Base-by-base conservation (phyloP, 495 filamentous ascomycete species). In the Bacidia rubella region DNA sequence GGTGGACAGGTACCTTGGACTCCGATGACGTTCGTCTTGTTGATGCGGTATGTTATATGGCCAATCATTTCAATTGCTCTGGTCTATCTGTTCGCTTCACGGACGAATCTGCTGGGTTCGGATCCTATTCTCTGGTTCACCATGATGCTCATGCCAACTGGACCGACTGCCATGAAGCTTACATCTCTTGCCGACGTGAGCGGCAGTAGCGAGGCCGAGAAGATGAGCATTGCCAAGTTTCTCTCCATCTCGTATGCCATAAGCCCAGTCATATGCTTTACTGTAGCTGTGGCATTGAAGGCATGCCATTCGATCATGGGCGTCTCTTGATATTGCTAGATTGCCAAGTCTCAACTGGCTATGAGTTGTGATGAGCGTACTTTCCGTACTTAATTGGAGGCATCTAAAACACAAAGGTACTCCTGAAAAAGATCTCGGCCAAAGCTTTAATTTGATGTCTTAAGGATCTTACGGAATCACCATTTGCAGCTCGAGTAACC, bases 61-160 rank as follows among this genome's bases (percentile, higher is more conserved):
- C 81, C 82, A 40, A 69, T 66, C 7, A 53, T 75, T 21, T 76
- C 74, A 15, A 84, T 90, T 51, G 62, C 70, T 0, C 19, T 77
- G 7, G 74, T 88, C 17, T 89, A 79, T 57, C 52, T 67, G 0
- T 58, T 90, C n/a, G 83, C 78, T 9, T 69, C 66, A 15, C 72
- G 71, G 48, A 87, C 82, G 0, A 53, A 59, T 17, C 17, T 81
- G 7, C 63, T 89, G 1, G 64, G 69, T 7, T 52, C 68, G 3
- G 85, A 90, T 62, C 84, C 86, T 0, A 78, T 90, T 39, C 61
- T 89, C 19, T 88, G 81, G 80, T 89, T 87, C 60, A 66, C 68
- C 9, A 74, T 88, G 72, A 87, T 87, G 82, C 60, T 87, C 21
- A 87, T 88, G 79, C 83, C 86, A 0, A 72, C 74, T 1, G 85